Conservation (phyloP, 2,329 filamentous ascomycete species). For the Colletotrichum euphorbiae region DNA sequence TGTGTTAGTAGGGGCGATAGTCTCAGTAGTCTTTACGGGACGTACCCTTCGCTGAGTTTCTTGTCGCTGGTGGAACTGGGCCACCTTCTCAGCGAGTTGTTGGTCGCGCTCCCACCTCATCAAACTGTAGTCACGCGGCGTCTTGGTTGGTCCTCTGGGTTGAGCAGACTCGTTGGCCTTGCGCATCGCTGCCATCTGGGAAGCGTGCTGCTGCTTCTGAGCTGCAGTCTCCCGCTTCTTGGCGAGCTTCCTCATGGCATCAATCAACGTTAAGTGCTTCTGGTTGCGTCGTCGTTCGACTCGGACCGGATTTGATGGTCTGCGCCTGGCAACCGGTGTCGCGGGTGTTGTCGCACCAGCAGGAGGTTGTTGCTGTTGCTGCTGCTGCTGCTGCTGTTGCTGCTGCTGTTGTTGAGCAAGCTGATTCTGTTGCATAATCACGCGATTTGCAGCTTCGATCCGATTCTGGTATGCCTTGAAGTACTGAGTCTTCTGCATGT, state of each 20-base stretch:
- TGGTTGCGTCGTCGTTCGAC: conserved; percentile 90
- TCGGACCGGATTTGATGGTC: conserved; percentile 81
- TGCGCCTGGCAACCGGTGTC: conserved; percentile 67
- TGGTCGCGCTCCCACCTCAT: conserved; percentile 90
- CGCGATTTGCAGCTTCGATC: conserved; percentile 69
- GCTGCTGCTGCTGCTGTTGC: conserved; percentile 50
- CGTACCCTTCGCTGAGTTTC: conserved; percentile 68
- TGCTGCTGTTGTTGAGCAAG: conserved; percentile 62
- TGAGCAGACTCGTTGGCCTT: conserved; percentile 78
- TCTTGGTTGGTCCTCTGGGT: conserved; percentile 69
- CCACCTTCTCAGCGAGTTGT: conserved; percentile 70
- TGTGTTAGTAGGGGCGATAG: conserved; percentile 21
- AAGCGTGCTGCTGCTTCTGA: conserved; percentile 89
- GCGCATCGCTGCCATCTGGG: conserved; percentile 80
- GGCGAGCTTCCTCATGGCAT: conserved; percentile 93
- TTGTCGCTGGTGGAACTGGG: conserved; percentile 68
- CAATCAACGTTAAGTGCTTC: conserved; percentile 88
- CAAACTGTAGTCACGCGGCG: conserved; percentile 90
- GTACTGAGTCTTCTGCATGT: conserved; percentile 96
- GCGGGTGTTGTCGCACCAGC: conserved; percentile 53
- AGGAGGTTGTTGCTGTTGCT: conserved; percentile 64
- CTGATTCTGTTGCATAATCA: conserved; percentile 66
- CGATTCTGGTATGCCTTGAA: conserved; percentile 79
- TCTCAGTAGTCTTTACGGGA: conserved; percentile 40
- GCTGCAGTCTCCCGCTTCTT: conserved; percentile 89